A percentile compares a stretch with the other conserved stretches of the same genome.
Evolutionary conservation across 306 rosid species (phyloP).

Genomic region (Acmispon strigosus): DNA sequence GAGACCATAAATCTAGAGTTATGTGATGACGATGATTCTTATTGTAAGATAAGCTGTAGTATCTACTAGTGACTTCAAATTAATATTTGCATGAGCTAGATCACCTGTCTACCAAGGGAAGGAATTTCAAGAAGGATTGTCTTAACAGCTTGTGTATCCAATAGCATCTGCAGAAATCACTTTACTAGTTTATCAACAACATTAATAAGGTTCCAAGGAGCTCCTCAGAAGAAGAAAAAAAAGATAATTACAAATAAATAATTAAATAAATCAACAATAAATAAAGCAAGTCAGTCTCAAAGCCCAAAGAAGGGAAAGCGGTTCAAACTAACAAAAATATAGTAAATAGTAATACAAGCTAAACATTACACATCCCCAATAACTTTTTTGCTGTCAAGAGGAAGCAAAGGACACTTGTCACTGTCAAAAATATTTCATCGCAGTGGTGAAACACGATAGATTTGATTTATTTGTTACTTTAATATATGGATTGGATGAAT

Average conservation of each 20-base stretch:
- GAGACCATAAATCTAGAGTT: background rate
- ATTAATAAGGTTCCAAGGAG: constrained; percentile 8
- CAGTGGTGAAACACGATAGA: background rate
- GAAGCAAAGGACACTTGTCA: background rate
- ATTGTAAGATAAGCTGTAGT: background rate
- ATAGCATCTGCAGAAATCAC: constrained; percentile 71
- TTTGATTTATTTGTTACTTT: background rate
- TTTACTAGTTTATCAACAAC: constrained; percentile 9
- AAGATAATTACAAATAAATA: background rate
- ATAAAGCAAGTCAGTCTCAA: background rate
- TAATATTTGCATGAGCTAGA: constrained; percentile 15
- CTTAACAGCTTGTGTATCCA: constrained; percentile 99
- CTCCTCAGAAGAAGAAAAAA: constrained; percentile 7
- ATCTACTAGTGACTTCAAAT: background rate
- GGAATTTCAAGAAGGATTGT: constrained; percentile 96
- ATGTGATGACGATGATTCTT: background rate
- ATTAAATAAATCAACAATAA: background rate
- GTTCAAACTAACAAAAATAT: background rate
- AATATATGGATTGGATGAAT: no score
- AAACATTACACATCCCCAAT: background rate
- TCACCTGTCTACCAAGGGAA: constrained; percentile 95
- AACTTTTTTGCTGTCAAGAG: background rate
- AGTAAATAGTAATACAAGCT: constrained; percentile 11
- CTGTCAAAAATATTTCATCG: background rate
- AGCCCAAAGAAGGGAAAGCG: background rate